Conservation (phyloP, 345 rosid species). For the Diplotaxis tenuifolia region DNA sequence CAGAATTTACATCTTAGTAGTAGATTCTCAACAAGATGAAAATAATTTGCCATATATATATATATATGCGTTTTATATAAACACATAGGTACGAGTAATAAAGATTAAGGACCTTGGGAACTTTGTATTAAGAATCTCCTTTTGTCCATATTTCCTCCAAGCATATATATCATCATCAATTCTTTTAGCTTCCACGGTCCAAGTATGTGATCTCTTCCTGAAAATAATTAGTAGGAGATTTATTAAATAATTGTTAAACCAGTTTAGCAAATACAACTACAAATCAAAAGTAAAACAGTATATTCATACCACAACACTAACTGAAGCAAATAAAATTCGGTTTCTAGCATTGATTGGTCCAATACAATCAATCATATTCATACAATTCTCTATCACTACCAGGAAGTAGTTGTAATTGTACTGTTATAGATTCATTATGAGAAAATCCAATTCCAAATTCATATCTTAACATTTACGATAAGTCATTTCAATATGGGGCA, state of each 20-base stretch:
- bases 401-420: background rate
- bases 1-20: background rate
- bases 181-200: constrained; percentile 37
- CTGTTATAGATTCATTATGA: background rate
- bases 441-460: background rate
- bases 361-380: constrained; percentile 23
- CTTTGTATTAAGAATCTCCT: constrained; percentile 59
- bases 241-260: background rate
- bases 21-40: background rate
- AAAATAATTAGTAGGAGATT: background rate
- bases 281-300: constrained; percentile 8
- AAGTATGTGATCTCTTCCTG: constrained; percentile 51
- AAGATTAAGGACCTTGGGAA: constrained; percentile 56
- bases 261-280: background rate
- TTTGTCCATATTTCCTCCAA: constrained; percentile 97
- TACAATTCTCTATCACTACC: constrained; percentile 7
- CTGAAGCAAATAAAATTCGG: background rate
- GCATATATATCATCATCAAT: constrained; percentile 57
- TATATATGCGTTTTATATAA: background rate
- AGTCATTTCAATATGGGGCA: constrained; percentile 21
- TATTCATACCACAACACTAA: background rate
- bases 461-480: constrained; percentile 6
- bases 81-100: too few species aligned
- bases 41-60: background rate
- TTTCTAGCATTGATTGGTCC: background rate